Evolutionary conservation across 805 yeast genomes (phyloP).

Genomic region (Kluyveromyces dobzhanskii): DNA sequence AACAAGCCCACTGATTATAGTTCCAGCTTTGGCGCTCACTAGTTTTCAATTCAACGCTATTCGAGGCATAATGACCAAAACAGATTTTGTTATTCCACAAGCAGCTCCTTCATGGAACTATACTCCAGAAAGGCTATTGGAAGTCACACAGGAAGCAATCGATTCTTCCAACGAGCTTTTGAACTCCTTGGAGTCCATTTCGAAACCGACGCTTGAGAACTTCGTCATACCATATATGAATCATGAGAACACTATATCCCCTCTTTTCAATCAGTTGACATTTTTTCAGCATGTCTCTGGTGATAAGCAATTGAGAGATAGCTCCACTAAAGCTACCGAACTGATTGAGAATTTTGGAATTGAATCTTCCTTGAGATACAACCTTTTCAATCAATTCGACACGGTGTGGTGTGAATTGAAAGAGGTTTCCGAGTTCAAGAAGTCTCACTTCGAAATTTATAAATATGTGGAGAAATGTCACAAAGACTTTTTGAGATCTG

Average conservation of each 20-base stretch:
- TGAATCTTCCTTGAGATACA: conserved; percentile 58
- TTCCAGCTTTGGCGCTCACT: background rate
- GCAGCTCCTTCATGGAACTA: conserved; percentile 50
- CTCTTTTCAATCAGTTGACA: conserved; percentile 42
- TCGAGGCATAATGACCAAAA: conserved; percentile 2
- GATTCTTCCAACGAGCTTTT: conserved; percentile 37
- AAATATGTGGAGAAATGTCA: conserved; percentile 51
- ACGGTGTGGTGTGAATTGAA: conserved; percentile 37
- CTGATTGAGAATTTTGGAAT: conserved; percentile 47
- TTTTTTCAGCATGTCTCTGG: conserved; percentile 70
- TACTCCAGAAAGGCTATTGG: conserved; percentile 42
- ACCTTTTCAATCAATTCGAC: conserved; percentile 53
- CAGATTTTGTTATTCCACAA: conserved; percentile 17
- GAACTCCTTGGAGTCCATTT: conserved; percentile 44
- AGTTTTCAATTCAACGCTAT: background rate
- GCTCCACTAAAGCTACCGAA: conserved; percentile 57
- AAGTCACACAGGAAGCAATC: conserved; percentile 38
- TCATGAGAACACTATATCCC: conserved; percentile 41
- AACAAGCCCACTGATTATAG: background rate
- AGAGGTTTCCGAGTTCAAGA: conserved; percentile 21
- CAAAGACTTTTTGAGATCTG: conserved; percentile 54
- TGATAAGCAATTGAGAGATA: conserved; percentile 58
- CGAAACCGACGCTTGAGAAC: conserved; percentile 46
- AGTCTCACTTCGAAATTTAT: conserved; percentile 42
- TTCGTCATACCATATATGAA: conserved; percentile 46